These are phyloP conservation scores for Cardamine chenopodiifolia DNA, from an alignment of 345 rosid genomes.

Conservation along the genomic window DNA sequence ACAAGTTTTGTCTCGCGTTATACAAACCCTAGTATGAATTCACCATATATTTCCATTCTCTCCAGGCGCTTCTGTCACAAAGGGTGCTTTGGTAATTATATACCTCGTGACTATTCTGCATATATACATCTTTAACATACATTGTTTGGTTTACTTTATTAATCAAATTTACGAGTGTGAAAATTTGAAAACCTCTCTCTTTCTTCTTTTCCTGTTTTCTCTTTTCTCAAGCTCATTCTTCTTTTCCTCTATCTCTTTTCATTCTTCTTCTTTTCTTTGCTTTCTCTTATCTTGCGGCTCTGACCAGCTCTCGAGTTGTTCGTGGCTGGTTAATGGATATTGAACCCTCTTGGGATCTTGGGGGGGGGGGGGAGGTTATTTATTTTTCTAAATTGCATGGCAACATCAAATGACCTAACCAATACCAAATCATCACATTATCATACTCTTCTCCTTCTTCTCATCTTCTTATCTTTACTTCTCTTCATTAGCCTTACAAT, in stretches of 20 bases:
- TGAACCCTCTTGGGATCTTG: slow-evolving; percentile 90
- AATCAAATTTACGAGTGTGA: slow-evolving; percentile 54
- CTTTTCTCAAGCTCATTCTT: slow-evolving; percentile 30
- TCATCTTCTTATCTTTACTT: slow-evolving; percentile 47
- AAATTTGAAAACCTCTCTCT: slow-evolving; percentile 57
- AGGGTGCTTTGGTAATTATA: slow-evolving; percentile 51
- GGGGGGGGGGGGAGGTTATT: slow-evolving; percentile 93
- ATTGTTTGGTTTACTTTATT: slow-evolving; percentile 41
- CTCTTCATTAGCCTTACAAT: slow-evolving; percentile 47
- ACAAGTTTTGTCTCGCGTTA: slow-evolving; percentile 36
- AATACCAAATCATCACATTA: slow-evolving; percentile 44
- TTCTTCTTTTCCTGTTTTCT: slow-evolving; percentile 39
- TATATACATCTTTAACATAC: slow-evolving; percentile 42
- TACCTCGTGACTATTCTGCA: slow-evolving; percentile 5
- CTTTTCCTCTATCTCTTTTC: slow-evolving; percentile 33
- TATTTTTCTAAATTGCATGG: slow-evolving; percentile 74
- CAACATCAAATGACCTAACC: slow-evolving; percentile 55
- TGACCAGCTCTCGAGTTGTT: slow-evolving; percentile 51
- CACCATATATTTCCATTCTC: slow-evolving; percentile 34
- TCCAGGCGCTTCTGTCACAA: slow-evolving; percentile 16
- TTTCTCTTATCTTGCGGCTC: slow-evolving; percentile 28
- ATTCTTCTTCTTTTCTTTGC: slow-evolving; percentile 7
- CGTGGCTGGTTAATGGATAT: slow-evolving; percentile 97
- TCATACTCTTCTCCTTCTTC: slow-evolving; percentile 37
- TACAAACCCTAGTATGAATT: slow-evolving; percentile 42